phyloP scores from a whole-genome alignment of 1,139 yeast species.

The Torulaspora pretoriensis region DNA sequence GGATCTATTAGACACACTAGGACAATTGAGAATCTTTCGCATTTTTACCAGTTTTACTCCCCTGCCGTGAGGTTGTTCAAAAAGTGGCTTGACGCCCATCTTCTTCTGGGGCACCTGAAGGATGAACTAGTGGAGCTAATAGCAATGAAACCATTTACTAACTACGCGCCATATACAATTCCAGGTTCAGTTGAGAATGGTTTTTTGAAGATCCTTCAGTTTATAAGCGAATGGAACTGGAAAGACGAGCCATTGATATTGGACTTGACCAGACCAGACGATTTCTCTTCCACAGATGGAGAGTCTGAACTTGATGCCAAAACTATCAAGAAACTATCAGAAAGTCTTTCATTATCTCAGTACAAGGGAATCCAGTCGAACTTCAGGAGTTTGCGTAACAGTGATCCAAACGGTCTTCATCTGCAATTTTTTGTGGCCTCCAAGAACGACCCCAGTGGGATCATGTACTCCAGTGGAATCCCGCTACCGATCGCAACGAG shows the following conservation, averaged over 20 bases:
- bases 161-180: conserved; percentile 72
- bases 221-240: conserved; percentile 90
- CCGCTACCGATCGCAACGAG: conserved; percentile 80
- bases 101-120: conserved; percentile 61
- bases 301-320: conserved; percentile 35
- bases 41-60: conserved; percentile 69
- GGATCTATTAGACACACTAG: conserved; percentile 81
- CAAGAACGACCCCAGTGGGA: conserved; percentile 77
- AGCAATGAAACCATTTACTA: conserved; percentile 80
- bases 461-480: conserved; percentile 69
- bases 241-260: conserved; percentile 76
- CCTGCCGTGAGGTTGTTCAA: conserved; percentile 81
- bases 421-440: conserved; percentile 81
- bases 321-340: conserved; percentile 46
- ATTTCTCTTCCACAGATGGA: conserved; percentile 27
- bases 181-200: conserved; percentile 82
- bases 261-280: conserved; percentile 56
- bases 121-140: conserved; percentile 81
- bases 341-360: conserved; percentile 57
- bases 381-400: conserved; percentile 61
- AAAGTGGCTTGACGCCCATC: conserved; percentile 76
- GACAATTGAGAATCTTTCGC: conserved; percentile 64
- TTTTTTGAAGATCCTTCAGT: conserved; percentile 66
- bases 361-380: conserved; percentile 60
- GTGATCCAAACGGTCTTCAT: conserved; percentile 76